Base-by-base conservation (phyloP, 805 yeast genomes). In the Cyberlindnera suaveolens region DNA sequence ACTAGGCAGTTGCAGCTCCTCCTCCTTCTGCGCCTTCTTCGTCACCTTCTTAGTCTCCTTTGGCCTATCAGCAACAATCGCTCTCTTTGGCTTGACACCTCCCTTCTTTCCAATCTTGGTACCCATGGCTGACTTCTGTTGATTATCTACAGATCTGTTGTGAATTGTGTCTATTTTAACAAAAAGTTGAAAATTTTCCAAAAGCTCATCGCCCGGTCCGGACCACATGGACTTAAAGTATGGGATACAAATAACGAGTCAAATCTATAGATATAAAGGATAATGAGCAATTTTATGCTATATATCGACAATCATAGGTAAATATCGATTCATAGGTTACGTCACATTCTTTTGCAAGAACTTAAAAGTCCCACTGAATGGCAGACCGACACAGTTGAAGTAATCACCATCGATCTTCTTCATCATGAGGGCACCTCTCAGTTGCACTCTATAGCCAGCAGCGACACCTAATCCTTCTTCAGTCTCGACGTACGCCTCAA, bases 381-480 rank as follows among this genome's bases (percentile, higher is more conserved):
- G 98, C 43, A 91, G 65, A 0, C 99, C 99, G 4, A 91, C 91
- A 13, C 87, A 85, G 58, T 88, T 91, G 62, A 73, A 79, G 57
- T 76, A 86, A 59, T 91, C 98, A 0, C 99, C 99, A 1, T 71
- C 70, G 11, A 89, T 73, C 14, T 65, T 63, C 17, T 69, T 62
- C 50, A 93, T 77, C 49, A 91, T 64, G 31, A 81, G 56, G 1
- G 84, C 79, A 2, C 95, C 93, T 9, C 61, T 58, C 0, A 82
- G 85, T 63, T 91, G 98, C 46, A 84, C 80, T 53, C 80, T 80
- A 65, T 86, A 90, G 1, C 99, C 99, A 6, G 97, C 99, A 2
- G 98, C 96, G 1, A 86, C 97, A 38, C 74, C 73, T 7, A 70
- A 43, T 1, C 93, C 98, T 59, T 91, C 97, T 18, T 74, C 82